Conservation (phyloP, 306 rosid species). For the Senna siamea region DNA sequence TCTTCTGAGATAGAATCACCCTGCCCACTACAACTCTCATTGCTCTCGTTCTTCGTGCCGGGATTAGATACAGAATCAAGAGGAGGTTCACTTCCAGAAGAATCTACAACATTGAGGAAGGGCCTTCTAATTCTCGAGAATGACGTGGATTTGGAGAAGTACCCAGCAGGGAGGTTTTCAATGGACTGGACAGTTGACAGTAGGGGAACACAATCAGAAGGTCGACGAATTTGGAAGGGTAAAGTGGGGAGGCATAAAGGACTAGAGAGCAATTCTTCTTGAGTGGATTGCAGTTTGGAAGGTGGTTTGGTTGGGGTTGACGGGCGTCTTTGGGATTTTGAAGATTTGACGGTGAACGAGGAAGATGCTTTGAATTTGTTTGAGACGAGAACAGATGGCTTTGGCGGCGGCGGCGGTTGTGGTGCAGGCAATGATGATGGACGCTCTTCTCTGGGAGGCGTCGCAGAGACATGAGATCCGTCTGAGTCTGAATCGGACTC, state of each 20-base stretch:
- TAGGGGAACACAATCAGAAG: conserved; percentile 42
- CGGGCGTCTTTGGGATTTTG: conserved; percentile 48
- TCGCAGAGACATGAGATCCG: conserved; percentile 83
- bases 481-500: conserved; percentile 75
- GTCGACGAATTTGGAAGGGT: conserved; percentile 70
- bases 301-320: conserved; percentile 17
- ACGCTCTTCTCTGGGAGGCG: conserved; percentile 72
- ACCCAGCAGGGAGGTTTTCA: conserved; percentile 68
- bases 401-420: conserved; percentile 1
- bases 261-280: conserved; percentile 26
- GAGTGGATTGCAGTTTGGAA: conserved; percentile 1
- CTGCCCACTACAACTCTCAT: conserved; percentile 2
- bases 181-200: conserved; percentile 45
- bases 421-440: conserved; percentile 41
- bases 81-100: conserved; percentile 38
- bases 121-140: conserved; percentile 66
- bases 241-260: conserved; percentile 44
- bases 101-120: conserved; percentile 38
- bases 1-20: conserved; percentile 31
- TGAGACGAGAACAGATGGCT: conserved; percentile 37
- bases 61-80: conserved; percentile 25
- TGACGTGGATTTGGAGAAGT: conserved; percentile 60
- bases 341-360: conserved; percentile 39
- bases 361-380: conserved; percentile 41
- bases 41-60: conserved; percentile 6